Percentiles rank a stretch among this genome's conserved stretches.
phyloP scores from a whole-genome alignment of 805 yeast species.

The Schwanniomyces sp. region DNA sequence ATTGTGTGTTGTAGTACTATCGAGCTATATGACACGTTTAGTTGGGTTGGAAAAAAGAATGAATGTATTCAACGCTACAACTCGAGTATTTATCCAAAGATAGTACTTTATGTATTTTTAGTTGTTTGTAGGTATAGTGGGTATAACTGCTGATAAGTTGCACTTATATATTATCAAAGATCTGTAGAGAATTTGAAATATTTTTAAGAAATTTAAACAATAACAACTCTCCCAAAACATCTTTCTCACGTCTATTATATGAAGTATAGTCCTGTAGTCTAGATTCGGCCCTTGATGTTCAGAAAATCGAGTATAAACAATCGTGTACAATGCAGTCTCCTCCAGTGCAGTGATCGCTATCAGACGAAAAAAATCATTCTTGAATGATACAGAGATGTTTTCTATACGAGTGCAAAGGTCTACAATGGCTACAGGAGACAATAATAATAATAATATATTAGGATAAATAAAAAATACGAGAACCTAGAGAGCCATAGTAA shows the following conservation, averaged over 20 bases:
- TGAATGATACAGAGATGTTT: background rate
- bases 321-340: background rate
- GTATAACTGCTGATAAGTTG: background rate
- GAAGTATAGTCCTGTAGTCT: background rate
- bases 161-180: background rate
- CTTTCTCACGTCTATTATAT: background rate
- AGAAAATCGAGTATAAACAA: background rate
- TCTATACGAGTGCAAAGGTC: background rate
- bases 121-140: background rate
- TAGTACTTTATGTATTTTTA: background rate
- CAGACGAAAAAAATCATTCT: background rate
- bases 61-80: slow-evolving; percentile 13
- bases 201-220: background rate
- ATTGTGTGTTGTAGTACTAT: background rate
- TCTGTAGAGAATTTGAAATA: background rate
- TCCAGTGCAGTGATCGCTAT: background rate
- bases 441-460: background rate
- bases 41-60: slow-evolving; percentile 10
- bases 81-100: background rate
- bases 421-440: background rate
- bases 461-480: background rate
- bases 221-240: background rate
- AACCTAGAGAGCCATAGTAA: background rate
- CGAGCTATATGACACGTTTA: slow-evolving; percentile 8
- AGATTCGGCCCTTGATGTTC: background rate